Base-by-base conservation (phyloP, 805 yeast genomes). In the Tetrapisispora iriomotensis region DNA sequence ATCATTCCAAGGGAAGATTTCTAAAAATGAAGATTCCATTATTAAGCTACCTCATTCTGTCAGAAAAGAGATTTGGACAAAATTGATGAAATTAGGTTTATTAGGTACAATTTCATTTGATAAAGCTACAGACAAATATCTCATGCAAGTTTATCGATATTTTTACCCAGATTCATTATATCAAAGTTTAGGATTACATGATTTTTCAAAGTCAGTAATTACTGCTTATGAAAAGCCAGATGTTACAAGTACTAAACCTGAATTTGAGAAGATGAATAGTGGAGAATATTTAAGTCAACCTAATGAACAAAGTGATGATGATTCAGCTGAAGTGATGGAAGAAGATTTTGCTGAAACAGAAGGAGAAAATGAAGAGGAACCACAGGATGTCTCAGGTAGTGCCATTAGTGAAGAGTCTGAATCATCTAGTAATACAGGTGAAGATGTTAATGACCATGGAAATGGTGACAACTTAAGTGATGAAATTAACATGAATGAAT, bases 101-200 rank as follows among this genome's bases (percentile, higher is more conserved):
- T 37, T 58, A 5, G 64, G 64, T 8, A 58, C 62, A 4, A 44
- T 59, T 8, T 51, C 61, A 2, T 59, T 51, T 38, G 55, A 54
- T 34, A 37, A 54, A 2, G 48, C 53, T 2, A 51, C 45, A 32
- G 64, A 59, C 43, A 56, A 53, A 14, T 58, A 59, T 34, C 41
- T 59, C 27, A 37, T 56, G 13, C 60, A 56, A 34, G 54, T 53
- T 8, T 54, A 56, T 39, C 49, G 51, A 41, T 58, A 55, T 39
- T 59, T 59, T 33, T 57, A 53, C 32, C 60, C 51, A 18, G 50
- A 39, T 20, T 37, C 33, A 21, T 36, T 34, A 34, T 36, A 25
- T 12, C 24, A 26, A 13, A 18, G 33, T 13, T 32, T 38, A 17
- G 29, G 27, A 15, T 3, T 21, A 15, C n/a, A 18, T 15, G 26